phyloP scores from a whole-genome alignment of 202 grass and related monocot species.

The Sporobolus alterniflorus region DNA sequence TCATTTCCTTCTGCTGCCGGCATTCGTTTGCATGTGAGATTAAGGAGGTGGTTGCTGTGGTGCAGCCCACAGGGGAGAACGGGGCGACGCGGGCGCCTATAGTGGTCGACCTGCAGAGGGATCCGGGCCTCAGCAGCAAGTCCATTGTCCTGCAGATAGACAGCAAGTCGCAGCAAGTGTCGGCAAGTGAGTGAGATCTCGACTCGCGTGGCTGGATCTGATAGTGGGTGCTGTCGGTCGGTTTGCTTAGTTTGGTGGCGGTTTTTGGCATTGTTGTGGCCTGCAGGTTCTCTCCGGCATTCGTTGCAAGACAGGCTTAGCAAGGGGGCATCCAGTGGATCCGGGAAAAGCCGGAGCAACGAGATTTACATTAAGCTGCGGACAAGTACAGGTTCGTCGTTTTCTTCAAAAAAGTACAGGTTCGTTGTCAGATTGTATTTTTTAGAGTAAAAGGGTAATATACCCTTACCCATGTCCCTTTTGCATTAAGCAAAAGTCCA shows the following conservation, averaged over 20 bases:
- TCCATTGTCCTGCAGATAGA: conserved; percentile 92
- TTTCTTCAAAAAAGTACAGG: too few species aligned
- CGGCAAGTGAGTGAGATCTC: conserved; percentile 90
- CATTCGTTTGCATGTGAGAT: conserved; percentile 36
- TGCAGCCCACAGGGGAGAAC: conserved; percentile 93
- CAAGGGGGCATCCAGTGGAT: conserved; percentile 67
- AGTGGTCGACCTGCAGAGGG: conserved; percentile 73
- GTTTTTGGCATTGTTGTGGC: conserved; percentile 25
- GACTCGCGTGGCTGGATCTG: conserved; percentile 41
- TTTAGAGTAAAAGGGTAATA: too few species aligned
- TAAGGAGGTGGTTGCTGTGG: conserved; percentile 20
- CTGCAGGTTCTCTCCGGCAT: conserved; percentile 93
- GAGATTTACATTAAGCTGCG: conserved; percentile 96
- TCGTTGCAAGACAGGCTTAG: conserved; percentile 92
- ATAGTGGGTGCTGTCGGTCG: conserved; percentile 29
- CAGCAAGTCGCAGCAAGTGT: conserved; percentile 96
- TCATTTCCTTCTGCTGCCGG: conserved; percentile 11
- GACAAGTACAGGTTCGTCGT: conserved; percentile 96
- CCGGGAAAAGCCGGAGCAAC: conserved; percentile 69
- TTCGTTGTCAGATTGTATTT: not conserved
- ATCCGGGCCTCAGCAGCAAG: conserved; percentile 77
- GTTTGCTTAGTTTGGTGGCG: conserved; percentile 43
- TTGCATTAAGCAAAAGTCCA: too few species aligned
- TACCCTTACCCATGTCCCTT: too few species aligned
- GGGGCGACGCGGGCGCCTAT: conserved; percentile 90